Evolutionary conservation across 2,329 filamentous ascomycete species (phyloP).

Genomic region (Ascochyta clinopodiicola): DNA sequence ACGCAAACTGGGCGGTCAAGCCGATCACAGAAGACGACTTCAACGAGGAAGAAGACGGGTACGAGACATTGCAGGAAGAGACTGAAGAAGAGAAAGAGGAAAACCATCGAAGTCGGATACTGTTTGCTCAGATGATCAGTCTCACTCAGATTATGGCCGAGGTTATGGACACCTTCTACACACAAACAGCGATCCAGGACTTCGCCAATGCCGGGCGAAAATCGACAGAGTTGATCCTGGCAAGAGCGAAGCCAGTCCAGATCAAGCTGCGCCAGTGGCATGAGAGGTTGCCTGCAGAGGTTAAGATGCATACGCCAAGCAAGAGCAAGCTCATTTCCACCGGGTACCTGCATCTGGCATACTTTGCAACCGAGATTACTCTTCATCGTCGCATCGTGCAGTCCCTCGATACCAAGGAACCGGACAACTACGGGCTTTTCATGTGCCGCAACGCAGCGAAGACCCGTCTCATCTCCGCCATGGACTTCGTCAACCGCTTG

Average conservation of each 20-base stretch:
- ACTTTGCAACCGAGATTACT: conserved; percentile 93
- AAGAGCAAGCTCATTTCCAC: conserved; percentile 53
- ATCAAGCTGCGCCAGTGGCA: conserved; percentile 86
- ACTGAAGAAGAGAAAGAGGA: conserved; percentile 66
- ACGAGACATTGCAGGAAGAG: conserved; percentile 57
- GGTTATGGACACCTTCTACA: conserved; percentile 84
- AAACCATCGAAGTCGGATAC: conserved; percentile 69
- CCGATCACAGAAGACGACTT: conserved; percentile 72
- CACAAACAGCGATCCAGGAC: conserved; percentile 74
- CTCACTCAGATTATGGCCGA: conserved; percentile 78
- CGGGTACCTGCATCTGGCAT: conserved; percentile 82
- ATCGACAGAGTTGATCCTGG: conserved; percentile 74
- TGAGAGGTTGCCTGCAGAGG: conserved; percentile 66
- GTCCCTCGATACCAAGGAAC: conserved; percentile 65
- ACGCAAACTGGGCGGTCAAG: conserved; percentile 78
- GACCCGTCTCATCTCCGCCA: conserved; percentile 89
- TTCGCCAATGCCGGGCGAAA: conserved; percentile 71
- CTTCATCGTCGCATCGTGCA: conserved; percentile 90
- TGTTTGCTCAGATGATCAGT: conserved; percentile 78
- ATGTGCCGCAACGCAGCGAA: conserved; percentile 95
- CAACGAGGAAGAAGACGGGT: conserved; percentile 64
- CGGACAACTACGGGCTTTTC: conserved; percentile 82
- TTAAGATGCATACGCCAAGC: conserved; percentile 67
- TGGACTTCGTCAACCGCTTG: conserved; percentile 96
- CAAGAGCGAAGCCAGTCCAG: conserved; percentile 81